Conservation (phyloP, 257 asterid species). For the Solanum pinnatisectum region DNA sequence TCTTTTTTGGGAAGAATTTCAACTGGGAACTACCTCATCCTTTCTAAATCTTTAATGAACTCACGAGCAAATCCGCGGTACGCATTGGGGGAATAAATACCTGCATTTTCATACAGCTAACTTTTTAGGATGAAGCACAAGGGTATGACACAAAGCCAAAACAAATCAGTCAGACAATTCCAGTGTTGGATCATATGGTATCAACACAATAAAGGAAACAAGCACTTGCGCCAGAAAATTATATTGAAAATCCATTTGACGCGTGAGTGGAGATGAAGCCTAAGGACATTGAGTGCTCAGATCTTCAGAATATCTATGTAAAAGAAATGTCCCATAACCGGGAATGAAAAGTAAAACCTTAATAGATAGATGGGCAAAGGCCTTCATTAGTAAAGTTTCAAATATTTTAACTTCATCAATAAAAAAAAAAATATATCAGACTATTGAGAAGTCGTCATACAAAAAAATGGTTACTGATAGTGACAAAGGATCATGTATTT, state of each 20-base stretch:
- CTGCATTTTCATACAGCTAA: slow-evolving; percentile 24
- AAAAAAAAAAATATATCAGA: neutral
- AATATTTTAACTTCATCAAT: neutral
- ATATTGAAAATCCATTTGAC: neutral
- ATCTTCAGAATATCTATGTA: neutral
- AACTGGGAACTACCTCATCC: slow-evolving; percentile 49
- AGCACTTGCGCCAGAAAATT: neutral
- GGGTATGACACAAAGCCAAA: neutral
- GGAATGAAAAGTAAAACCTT: neutral
- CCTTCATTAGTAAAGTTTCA: neutral
- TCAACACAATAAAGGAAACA: neutral
- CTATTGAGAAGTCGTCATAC: neutral
- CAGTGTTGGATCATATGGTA: neutral
- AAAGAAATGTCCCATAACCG: neutral
- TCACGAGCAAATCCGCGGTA: slow-evolving; percentile 99
- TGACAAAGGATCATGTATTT: neutral
- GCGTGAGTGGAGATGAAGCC: neutral
- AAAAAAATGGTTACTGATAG: neutral
- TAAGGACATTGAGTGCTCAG: neutral
- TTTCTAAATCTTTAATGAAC: slow-evolving; percentile 91
- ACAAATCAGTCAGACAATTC: neutral
- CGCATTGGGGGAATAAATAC: slow-evolving; percentile 95
- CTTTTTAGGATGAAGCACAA: neutral
- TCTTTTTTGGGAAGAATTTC: neutral
- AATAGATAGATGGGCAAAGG: neutral